Evolutionary conservation across 2,329 filamentous ascomycete species (phyloP).

Genomic region (Diaporthe sp.): DNA sequence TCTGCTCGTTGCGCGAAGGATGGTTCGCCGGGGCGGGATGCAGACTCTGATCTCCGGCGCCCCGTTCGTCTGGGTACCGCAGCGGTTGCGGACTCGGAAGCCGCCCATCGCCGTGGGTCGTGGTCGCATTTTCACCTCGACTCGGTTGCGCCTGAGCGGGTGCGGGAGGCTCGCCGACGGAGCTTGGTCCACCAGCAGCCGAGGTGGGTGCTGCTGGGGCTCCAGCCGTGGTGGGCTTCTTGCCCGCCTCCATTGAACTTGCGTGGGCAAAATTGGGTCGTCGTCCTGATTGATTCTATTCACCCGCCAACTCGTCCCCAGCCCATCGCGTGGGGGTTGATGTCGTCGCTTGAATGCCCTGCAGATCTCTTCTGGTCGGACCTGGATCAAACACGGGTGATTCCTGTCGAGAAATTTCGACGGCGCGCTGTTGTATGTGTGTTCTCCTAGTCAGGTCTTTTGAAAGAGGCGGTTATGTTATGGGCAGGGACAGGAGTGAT

Average conservation of each 20-base stretch:
- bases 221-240: slow-evolving; percentile 32
- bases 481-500: neutral
- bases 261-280: slow-evolving; percentile 13
- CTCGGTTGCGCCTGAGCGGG: neutral
- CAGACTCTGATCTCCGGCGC: neutral
- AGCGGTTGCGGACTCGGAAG: slow-evolving; percentile 47
- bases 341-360: neutral
- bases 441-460: neutral
- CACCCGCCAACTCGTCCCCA: slow-evolving; percentile 22
- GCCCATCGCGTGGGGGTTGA: slow-evolving; percentile 19
- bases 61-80: neutral
- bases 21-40: neutral
- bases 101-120: slow-evolving; percentile 11
- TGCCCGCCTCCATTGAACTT: slow-evolving; percentile 26
- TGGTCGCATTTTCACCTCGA: slow-evolving; percentile 10
- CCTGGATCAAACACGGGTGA: neutral
- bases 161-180: slow-evolving; percentile 7
- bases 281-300: slow-evolving; percentile 20
- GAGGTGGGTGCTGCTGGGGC: slow-evolving; percentile 41
- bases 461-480: neutral
- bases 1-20: slow-evolving; percentile 42
- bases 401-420: slow-evolving; percentile 6
- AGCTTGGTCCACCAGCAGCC: slow-evolving; percentile 30
- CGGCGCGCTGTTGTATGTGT: neutral
- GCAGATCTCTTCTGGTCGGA: neutral